Evolutionary conservation across 1,139 yeast genomes (phyloP), one percentile per base, ranked within the genome.

Genomic region (Insectozyma bohioensis): DNA sequence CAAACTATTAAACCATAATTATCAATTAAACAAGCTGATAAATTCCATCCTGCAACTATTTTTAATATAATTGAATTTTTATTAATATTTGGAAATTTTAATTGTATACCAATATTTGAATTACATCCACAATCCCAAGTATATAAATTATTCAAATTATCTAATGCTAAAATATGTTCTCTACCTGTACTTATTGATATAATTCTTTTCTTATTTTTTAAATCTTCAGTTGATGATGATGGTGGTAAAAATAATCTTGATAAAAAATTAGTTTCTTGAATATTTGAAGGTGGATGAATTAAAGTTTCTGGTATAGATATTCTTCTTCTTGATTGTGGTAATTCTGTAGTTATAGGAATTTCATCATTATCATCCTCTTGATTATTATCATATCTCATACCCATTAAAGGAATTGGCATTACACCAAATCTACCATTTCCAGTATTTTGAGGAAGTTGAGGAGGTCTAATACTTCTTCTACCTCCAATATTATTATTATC

Each of bases 41-140:
- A 58, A 37, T 75, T 70, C 94, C 94, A 85, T 0, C 94, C 95
- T 17, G 87, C 82, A 13, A 68, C 65, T 8, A 80, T 69, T 46
- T 73, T 77, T 6, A 28, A 25, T 9, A 26, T 18, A 2, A 30
- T 27, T 6, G 35, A 24, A 3, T 19, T n/a, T 4, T 37, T 35
- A 7, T 49, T 30, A 10, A 43, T 28, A 0, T 46, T 54, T 0
- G 56, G 54, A 41, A 84, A 78, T 5, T 37, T 49, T 23, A 83
- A 42, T 28, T 53, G 55, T 2, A 78, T 67, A 0, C 87, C 92
- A 27, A 48, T 52, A 18, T 60, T 54, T 5, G 59, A 58, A 1
- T 52, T 45, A 20, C 66, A 57, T 1, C 72, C 72, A 0, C 67
- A 49, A 49, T 83, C 94, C 90, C 92, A 83, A 0, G 78, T 65